Evolutionary conservation across 345 rosid species (phyloP).

Genomic region (Eucalyptus microcorys): DNA sequence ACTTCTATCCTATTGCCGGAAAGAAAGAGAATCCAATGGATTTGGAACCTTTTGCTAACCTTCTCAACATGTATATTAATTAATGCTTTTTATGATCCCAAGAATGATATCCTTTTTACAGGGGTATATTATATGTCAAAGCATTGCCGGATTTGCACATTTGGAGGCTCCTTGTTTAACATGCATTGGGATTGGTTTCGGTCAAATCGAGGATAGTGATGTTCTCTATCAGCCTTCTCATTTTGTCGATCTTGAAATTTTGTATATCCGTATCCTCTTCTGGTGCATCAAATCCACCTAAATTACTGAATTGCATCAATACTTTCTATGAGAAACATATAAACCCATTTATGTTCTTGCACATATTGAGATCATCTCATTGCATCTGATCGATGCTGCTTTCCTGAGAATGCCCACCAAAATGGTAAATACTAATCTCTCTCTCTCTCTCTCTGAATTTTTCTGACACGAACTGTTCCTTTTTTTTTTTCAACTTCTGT

Average conservation of each 20-base stretch:
- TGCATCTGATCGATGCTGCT: not conserved
- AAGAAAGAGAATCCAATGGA: not conserved
- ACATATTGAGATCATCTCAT: not conserved
- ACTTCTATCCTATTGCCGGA: not conserved
- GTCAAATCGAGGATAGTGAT: not conserved
- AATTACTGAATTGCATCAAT: not conserved
- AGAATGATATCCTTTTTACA: not conserved
- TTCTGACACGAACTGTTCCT: not conserved
- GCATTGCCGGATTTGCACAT: not conserved
- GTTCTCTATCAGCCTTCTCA: not conserved
- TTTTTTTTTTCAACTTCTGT: not conserved
- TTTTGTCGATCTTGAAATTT: not conserved
- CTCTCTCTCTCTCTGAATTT: not conserved
- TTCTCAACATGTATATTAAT: not conserved
- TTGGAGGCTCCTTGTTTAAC: not conserved
- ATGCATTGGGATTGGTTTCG: not conserved
- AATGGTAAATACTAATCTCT: not conserved
- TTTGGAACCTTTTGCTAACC: not conserved
- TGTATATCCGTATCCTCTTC: not conserved
- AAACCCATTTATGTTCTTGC: not conserved
- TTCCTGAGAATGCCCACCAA: not conserved
- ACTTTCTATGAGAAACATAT: not conserved
- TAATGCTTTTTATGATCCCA: not conserved
- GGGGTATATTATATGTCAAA: not conserved
- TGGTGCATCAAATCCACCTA: not conserved